These are phyloP conservation scores for Sporobolomyces pararoseus DNA, from an alignment of 768 basidiomycete genomes.

Conservation along the genomic window DNA sequence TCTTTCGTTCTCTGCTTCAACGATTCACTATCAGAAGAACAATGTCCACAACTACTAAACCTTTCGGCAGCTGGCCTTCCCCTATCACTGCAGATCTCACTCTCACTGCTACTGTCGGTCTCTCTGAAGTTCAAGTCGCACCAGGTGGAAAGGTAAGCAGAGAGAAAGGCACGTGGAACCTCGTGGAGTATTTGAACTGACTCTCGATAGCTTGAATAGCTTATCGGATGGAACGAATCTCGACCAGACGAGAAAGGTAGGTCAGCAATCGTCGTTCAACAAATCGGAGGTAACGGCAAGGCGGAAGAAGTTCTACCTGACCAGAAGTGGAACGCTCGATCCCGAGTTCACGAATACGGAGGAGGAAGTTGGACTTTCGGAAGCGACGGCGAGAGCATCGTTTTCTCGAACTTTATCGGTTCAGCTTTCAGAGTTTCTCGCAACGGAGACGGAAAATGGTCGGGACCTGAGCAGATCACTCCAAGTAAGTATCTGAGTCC, in stretches of 20 bases:
- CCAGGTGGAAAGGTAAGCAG: constrained; percentile 47
- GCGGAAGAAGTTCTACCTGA: constrained; percentile 58
- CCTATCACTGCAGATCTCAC: constrained; percentile 59
- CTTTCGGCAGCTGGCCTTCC: constrained; percentile 64
- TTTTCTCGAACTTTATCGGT: constrained; percentile 60
- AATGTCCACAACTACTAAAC: constrained; percentile 48
- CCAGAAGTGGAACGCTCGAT: constrained; percentile 58
- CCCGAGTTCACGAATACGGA: constrained; percentile 55
- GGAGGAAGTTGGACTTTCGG: constrained; percentile 60
- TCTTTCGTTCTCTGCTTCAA: background rate
- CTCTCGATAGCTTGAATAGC: background rate
- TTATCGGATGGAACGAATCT: constrained; percentile 60
- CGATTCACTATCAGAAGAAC: background rate
- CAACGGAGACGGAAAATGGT: constrained; percentile 41
- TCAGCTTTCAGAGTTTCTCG: constrained; percentile 55
- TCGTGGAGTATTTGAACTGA: background rate
- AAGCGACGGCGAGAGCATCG: constrained; percentile 53
- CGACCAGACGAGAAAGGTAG: constrained; percentile 61
- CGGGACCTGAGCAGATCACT: constrained; percentile 56
- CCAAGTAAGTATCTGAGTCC: constrained; percentile 55
- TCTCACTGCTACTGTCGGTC: constrained; percentile 47
- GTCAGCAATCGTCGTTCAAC: constrained; percentile 58
- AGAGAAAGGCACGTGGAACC: no score
- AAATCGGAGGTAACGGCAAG: constrained; percentile 16
- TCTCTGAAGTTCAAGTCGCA: constrained; percentile 59